Conservation (phyloP, 495 filamentous ascomycete genomes). For the Terfezia boudieri region DNA sequence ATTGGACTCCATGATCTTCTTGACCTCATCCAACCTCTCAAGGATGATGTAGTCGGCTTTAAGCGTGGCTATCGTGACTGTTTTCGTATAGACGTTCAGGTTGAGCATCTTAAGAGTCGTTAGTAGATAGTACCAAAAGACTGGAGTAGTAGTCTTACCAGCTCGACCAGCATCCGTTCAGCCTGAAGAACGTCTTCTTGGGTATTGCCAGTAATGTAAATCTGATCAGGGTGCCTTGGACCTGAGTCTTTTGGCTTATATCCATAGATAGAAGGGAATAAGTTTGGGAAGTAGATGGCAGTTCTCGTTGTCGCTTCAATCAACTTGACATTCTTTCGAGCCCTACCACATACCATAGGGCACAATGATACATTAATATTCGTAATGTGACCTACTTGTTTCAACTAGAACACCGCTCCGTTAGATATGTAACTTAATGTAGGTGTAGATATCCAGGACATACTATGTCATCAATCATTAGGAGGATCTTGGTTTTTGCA, state of each 20-base stretch:
- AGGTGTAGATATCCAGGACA: constrained; percentile 15
- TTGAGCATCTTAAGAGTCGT: constrained; percentile 18
- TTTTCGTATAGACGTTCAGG: constrained; percentile 74
- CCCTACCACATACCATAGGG: constrained; percentile 70
- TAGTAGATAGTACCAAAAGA: not conserved
- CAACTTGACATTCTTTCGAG: constrained; percentile 84
- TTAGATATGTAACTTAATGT: not conserved
- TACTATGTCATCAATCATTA: constrained; percentile 95
- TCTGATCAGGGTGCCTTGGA: constrained; percentile 62
- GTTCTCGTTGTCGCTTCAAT: constrained; percentile 87
- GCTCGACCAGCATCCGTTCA: constrained; percentile 68
- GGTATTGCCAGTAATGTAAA: constrained; percentile 79
- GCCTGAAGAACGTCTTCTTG: constrained; percentile 59
- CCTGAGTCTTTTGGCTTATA: constrained; percentile 62
- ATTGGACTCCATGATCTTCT: constrained; percentile 93
- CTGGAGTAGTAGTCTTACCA: constrained; percentile 27
- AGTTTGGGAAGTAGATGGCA: constrained; percentile 91
- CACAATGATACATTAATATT: constrained; percentile 74
- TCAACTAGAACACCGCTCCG: constrained; percentile 33
- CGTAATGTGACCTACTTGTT: constrained; percentile 60
- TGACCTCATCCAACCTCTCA: constrained; percentile 78
- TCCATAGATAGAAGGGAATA: constrained; percentile 70
- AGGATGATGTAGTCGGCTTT: constrained; percentile 90
- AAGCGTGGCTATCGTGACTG: constrained; percentile 57
- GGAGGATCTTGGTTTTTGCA: constrained; percentile 83